These are phyloP conservation scores for Paraphaeosphaeria minitans DNA, from an alignment of 2,329 filamentous ascomycete species.

Conservation along the genomic window DNA sequence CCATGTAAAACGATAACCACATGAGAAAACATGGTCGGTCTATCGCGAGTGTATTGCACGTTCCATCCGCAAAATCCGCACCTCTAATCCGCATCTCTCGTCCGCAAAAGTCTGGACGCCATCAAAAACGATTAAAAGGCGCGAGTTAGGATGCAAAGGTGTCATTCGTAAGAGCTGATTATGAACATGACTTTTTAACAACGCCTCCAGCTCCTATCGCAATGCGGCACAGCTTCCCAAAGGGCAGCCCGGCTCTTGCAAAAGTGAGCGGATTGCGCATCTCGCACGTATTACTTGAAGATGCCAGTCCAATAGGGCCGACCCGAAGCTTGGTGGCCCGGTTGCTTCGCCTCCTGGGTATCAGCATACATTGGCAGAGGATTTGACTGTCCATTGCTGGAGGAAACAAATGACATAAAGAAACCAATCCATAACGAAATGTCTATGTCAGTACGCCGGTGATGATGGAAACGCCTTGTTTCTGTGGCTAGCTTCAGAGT, in stretches of 20 bases:
- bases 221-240: constrained; percentile 16
- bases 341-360: constrained; percentile 36
- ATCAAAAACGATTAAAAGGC: no score
- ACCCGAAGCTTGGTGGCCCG: constrained; percentile 21
- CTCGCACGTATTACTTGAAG: constrained; percentile 23
- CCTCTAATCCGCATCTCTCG: no score
- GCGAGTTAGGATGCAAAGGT: background rate
- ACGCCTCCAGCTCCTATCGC: constrained; percentile 36
- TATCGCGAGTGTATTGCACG: background rate
- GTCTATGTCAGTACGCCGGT: constrained; percentile 36
- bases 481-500: constrained; percentile 13
- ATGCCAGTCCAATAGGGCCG: constrained; percentile 37
- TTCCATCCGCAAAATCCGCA: background rate
- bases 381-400: background rate
- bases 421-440: constrained; percentile 16
- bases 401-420: constrained; percentile 15
- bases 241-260: background rate
- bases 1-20: constrained; percentile 3
- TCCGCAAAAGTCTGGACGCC: no score
- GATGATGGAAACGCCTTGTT: constrained; percentile 3
- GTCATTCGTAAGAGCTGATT: constrained; percentile 32
- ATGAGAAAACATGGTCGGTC: background rate
- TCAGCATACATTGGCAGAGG: constrained; percentile 31
- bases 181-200: constrained; percentile 34
- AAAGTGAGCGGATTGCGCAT: constrained; percentile 12